These are phyloP conservation scores for Rosellinia necatrix DNA, from an alignment of 2,329 filamentous ascomycete genomes.

Conservation along the genomic window DNA sequence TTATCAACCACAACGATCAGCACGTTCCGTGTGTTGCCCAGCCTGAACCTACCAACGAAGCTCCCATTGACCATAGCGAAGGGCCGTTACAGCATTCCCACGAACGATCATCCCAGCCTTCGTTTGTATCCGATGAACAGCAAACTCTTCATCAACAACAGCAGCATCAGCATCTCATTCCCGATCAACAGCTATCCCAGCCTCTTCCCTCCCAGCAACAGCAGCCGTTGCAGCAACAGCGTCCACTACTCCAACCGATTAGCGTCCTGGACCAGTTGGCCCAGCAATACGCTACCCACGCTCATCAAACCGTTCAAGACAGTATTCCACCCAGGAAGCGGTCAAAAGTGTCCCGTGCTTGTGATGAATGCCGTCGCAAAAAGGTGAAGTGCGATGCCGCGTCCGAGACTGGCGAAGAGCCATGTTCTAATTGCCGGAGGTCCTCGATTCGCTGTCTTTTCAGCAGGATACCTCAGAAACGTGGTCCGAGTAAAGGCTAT, in stretches of 20 bases:
- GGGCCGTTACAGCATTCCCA: slow-evolving; percentile 15
- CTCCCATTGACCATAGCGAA: slow-evolving; percentile 10
- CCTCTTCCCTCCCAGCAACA: slow-evolving; percentile 34
- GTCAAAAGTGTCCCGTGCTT: slow-evolving; percentile 85
- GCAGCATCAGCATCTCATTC: slow-evolving; percentile 19
- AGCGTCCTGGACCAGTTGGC: slow-evolving; percentile 32
- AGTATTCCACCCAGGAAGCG: slow-evolving; percentile 73
- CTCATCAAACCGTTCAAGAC: slow-evolving; percentile 49
- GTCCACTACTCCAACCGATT: slow-evolving; percentile 31
- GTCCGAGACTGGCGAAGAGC: slow-evolving; percentile 71
- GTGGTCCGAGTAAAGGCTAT: slow-evolving; percentile 90
- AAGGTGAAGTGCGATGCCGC: slow-evolving; percentile 88
- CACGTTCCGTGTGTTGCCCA: slow-evolving; percentile 14
- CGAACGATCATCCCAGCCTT: slow-evolving; percentile 18
- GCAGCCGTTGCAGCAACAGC: slow-evolving; percentile 43
- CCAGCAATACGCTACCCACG: slow-evolving; percentile 48
- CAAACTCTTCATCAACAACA: slow-evolving; percentile 22
- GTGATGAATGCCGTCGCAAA: slow-evolving; percentile 86
- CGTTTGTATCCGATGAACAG: slow-evolving; percentile 16
- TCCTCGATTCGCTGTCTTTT: slow-evolving; percentile 81
- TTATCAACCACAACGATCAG: slow-evolving; percentile 22
- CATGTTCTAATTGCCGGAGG: slow-evolving; percentile 81
- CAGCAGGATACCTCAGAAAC: slow-evolving; percentile 84
- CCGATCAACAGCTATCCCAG: slow-evolving; percentile 27
- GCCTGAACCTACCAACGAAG: slow-evolving; percentile 8